These are phyloP conservation scores for Sphagnum contortum DNA, from an alignment of 225 moss, liverwort and hornwort species.

Conservation along the genomic window DNA sequence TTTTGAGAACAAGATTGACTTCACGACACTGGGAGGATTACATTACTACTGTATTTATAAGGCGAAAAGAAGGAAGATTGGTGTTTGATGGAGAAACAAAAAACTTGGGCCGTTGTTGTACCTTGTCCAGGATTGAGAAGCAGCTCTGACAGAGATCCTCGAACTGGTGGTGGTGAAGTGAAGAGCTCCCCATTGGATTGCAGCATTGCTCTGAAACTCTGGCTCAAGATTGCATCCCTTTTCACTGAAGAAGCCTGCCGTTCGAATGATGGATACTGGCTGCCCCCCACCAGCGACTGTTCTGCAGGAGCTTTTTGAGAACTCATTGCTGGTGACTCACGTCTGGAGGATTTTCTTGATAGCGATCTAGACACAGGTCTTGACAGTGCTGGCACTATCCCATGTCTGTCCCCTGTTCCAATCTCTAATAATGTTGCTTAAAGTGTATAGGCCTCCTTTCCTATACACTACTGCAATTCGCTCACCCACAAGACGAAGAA, in stretches of 20 bases:
- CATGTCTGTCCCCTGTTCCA: too few species aligned
- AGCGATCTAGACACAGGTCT: conserved; percentile 26
- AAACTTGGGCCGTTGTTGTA: too few species aligned
- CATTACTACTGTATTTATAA: too few species aligned
- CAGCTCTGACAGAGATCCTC: conserved; percentile 24
- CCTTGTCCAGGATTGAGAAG: too few species aligned
- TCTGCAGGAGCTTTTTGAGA: conserved; percentile 13
- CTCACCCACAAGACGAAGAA: too few species aligned
- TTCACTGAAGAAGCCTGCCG: conserved; percentile 6
- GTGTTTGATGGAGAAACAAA: too few species aligned
- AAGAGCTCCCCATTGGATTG: conserved; percentile 43
- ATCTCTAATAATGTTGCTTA: too few species aligned
- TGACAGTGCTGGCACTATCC: conserved; percentile 6
- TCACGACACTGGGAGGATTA: too few species aligned
- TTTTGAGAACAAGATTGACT: too few species aligned
- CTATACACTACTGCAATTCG: too few species aligned
- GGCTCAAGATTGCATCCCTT: conserved; percentile 38
- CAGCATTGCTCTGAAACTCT: conserved; percentile 48
- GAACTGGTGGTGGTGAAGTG: conserved; percentile 10
- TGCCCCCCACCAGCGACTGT: conserved; percentile 1
- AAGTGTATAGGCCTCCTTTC: too few species aligned
- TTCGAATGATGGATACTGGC: conserved; percentile 23
- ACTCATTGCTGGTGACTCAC: conserved; percentile 36
- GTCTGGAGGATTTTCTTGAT: conserved; percentile 29
- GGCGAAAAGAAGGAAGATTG: too few species aligned